These are phyloP conservation scores for Globisporangium viniferum DNA, from an alignment of 352 stramenopile genomes.

Conservation along the genomic window DNA sequence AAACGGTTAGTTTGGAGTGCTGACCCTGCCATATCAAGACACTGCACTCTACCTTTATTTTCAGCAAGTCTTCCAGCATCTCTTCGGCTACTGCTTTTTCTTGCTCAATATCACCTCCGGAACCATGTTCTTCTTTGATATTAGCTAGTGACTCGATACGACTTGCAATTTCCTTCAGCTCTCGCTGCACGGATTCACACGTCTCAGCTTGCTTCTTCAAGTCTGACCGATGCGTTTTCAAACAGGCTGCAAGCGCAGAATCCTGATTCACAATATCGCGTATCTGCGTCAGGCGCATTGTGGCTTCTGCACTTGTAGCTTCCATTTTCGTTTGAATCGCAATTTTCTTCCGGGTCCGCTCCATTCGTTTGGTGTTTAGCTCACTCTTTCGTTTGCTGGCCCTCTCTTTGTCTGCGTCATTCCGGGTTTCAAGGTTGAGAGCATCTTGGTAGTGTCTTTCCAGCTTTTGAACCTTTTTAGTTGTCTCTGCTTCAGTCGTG, in stretches of 20 bases:
- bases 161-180: neutral
- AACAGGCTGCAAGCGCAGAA: neutral
- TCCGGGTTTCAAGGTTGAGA: neutral
- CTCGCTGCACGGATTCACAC: neutral
- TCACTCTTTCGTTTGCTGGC: neutral
- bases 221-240: neutral
- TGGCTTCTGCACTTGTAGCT: neutral
- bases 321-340: neutral
- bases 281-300: neutral
- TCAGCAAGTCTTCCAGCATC: neutral
- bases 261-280: neutral
- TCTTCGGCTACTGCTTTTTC: neutral
- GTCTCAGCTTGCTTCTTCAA: neutral
- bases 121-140: neutral
- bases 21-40: neutral
- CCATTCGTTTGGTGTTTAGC: neutral
- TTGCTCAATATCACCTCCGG: neutral
- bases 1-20: neutral
- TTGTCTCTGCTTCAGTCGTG: neutral
- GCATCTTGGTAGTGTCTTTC: neutral
- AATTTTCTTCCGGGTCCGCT: neutral
- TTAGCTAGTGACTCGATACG: neutral
- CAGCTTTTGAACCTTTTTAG: neutral
- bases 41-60: neutral
- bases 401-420: neutral